Evolutionary conservation across 2,329 filamentous ascomycete species (phyloP).

Genomic region (Arthrobotrys pseudoclavata): DNA sequence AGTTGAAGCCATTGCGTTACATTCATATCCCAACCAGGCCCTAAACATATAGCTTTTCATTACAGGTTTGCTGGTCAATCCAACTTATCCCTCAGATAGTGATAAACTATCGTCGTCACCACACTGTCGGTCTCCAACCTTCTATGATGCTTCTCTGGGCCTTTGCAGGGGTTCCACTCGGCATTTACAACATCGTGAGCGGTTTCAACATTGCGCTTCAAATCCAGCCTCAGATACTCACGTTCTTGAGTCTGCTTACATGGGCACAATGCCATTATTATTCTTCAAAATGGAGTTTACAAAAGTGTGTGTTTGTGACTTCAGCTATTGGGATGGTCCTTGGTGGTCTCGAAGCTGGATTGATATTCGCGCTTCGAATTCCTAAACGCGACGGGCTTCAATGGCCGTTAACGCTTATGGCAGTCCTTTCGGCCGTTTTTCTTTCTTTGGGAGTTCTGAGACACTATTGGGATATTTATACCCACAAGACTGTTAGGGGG

Average conservation of each 20-base stretch:
- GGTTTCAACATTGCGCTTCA: slow-evolving; percentile 67
- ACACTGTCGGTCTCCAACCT: slow-evolving; percentile 75
- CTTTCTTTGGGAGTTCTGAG: slow-evolving; percentile 76
- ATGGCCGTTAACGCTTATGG: slow-evolving; percentile 78
- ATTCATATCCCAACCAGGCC: neutral
- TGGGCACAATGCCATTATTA: slow-evolving; percentile 69
- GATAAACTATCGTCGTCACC: slow-evolving; percentile 76
- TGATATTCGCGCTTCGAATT: slow-evolving; percentile 73
- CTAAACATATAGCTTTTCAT: slow-evolving; percentile 30
- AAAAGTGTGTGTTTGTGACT: slow-evolving; percentile 69
- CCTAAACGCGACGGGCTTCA: slow-evolving; percentile 68
- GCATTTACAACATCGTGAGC: slow-evolving; percentile 69
- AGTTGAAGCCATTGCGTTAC: slow-evolving; percentile 56
- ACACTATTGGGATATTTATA: slow-evolving; percentile 79
- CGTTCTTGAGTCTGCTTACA: slow-evolving; percentile 67
- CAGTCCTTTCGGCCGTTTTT: slow-evolving; percentile 74
- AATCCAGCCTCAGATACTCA: slow-evolving; percentile 68
- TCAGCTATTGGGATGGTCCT: slow-evolving; percentile 71
- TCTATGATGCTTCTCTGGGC: slow-evolving; percentile 82
- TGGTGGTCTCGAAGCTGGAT: slow-evolving; percentile 72
- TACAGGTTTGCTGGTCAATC: slow-evolving; percentile 75
- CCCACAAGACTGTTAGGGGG: slow-evolving; percentile 76
- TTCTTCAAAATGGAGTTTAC: slow-evolving; percentile 72
- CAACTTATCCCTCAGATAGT: slow-evolving; percentile 78
- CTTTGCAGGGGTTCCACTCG: slow-evolving; percentile 76